Base-by-base conservation (phyloP, 371 early-diverging fungal species). In the Lichtheimia hyalospora region DNA sequence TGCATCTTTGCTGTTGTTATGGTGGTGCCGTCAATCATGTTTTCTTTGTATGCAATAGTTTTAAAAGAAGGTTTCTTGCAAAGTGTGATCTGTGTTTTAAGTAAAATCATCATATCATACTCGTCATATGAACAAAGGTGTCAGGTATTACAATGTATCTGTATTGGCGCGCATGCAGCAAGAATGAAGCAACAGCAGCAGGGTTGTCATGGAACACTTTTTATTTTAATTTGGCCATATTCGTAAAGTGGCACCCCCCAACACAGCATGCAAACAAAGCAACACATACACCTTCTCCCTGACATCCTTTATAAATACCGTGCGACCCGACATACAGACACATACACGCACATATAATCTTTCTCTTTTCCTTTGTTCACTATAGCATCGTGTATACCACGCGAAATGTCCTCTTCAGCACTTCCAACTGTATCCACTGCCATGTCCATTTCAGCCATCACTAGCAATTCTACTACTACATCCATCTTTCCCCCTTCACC, bases 371-470 rank as follows among this genome's bases (percentile, higher is more conserved):
- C 53, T 28, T 25, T 14, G 8, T 34, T 8, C 27, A 25, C 23
- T 27, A 25, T 16, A 51, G n/a, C 51, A 23, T 27, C 51, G n/a
- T 27, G 15, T 14, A 14, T 28, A 55, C 2, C 27, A 43, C 4
- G 25, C 14, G 25, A 41, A 15, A 3, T 23, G 34, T 34, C 34
- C 2, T n/a, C 46, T 0, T 21, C 46, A n/a, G 46, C 46, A 46
- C 10, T 18, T 16, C 46, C 46, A 8, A n/a, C 46, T 2, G 34
- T 34, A 24, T 54, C 16, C 40, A 24, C 54, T 54, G 60, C 66
- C 46, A 75, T 75, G 75, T 71, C 75, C 42, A 64, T 75, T 44
- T 71, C 75, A 49, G 72, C 75, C 28, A 75, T 75, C 52, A 69
- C 69, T 25, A 16, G 7, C 16, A 46, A 34, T 34, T 34, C 46